A percentile compares a stretch with the other conserved stretches of the same genome.
phyloP scores from a whole-genome alignment of 2,329 filamentous ascomycete genomes.

The Trichophyton benhamiae region DNA sequence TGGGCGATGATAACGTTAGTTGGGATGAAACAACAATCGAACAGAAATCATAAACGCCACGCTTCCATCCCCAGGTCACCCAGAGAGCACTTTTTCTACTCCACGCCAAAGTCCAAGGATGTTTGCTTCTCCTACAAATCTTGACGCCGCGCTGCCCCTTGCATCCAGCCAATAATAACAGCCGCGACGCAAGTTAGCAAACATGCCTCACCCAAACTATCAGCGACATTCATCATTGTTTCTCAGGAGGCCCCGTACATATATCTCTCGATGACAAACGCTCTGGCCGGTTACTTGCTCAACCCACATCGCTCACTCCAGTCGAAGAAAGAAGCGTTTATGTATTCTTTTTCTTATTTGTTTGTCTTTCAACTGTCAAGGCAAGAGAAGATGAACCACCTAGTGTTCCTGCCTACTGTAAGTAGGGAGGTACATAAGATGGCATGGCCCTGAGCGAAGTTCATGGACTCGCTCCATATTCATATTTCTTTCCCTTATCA shows the following conservation, averaged over 20 bases:
- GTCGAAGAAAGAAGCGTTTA: not conserved
- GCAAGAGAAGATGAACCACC: not conserved
- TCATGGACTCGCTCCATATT: not conserved
- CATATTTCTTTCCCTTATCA: not conserved
- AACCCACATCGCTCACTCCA: not conserved
- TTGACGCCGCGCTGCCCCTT: not conserved
- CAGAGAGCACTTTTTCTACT: not conserved
- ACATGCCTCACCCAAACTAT: not conserved
- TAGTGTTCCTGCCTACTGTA: not conserved
- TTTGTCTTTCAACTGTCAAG: not conserved
- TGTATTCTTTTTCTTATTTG: not conserved
- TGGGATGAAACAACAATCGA: not conserved
- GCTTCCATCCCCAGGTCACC: not conserved
- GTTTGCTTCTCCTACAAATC: not conserved
- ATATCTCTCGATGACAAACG: conserved; percentile 3
- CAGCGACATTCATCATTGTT: not conserved
- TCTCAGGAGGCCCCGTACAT: not conserved
- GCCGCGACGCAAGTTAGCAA: not conserved
- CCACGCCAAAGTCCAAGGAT: not conserved
- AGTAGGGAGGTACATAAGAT: not conserved
- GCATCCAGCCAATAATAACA: not conserved
- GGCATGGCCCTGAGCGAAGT: not conserved
- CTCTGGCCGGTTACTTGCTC: conserved; percentile 2
- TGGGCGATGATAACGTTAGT: not conserved
- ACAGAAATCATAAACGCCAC: not conserved